phyloP scores from a whole-genome alignment of 108 stramenopile species.

The Schizochytrium sp. region DNA sequence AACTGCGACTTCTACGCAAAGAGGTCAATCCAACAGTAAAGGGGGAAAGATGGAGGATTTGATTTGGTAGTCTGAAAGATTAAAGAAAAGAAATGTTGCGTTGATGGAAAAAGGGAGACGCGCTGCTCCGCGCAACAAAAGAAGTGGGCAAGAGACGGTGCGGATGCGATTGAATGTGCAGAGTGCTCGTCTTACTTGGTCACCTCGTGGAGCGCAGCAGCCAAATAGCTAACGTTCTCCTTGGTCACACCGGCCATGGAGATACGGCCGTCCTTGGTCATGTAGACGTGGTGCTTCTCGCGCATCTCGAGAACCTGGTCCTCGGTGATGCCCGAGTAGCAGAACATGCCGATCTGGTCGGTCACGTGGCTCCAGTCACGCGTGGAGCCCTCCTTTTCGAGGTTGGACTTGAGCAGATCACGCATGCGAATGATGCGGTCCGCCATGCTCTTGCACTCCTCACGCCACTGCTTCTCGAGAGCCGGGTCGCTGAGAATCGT shows the following conservation, averaged over 20 bases:
- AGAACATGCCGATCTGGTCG: conserved; percentile 98
- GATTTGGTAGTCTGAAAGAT: no score
- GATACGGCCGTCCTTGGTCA: conserved; percentile 92
- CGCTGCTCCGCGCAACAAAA: no score
- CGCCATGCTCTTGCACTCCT: conserved; percentile 84
- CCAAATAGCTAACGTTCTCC: conserved; percentile 84
- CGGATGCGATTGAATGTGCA: no score
- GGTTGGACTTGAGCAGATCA: conserved; percentile 54
- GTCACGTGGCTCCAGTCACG: conserved; percentile 91
- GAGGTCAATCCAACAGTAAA: no score
- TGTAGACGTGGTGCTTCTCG: conserved; percentile 73
- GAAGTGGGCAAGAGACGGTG: no score
- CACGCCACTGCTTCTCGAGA: conserved; percentile 67
- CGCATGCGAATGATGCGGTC: conserved; percentile 80
- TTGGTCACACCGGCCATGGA: conserved; percentile 91
- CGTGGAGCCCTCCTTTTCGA: conserved; percentile 65
- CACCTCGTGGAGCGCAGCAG: conserved; percentile 78
- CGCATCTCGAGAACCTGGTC: conserved; percentile 82
- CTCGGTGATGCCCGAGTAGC: conserved; percentile 79
- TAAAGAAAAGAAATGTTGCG: no score
- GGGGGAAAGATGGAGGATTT: no score
- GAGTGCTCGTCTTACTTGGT: conserved; percentile 41
- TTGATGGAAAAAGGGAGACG: no score
- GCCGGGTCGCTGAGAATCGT: conserved; percentile 70
- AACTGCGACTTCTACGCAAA: no score